Percentiles rank a stretch among this genome's conserved stretches.
phyloP scores from a whole-genome alignment of 2,329 filamentous ascomycete species.

The Thielaviopsis punctulata region DNA sequence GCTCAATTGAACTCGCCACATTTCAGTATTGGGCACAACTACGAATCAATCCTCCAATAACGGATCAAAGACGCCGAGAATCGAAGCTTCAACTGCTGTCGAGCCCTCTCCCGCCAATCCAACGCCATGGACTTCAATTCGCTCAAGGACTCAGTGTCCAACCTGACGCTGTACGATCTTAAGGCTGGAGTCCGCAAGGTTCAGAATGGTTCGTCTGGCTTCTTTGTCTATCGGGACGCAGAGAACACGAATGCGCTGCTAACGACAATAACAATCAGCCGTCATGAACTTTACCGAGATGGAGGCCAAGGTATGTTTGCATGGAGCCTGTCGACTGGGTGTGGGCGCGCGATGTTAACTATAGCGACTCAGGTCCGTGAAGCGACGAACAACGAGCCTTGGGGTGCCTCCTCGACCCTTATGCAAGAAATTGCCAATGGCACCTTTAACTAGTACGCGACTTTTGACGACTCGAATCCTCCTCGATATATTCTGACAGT shows the following conservation, averaged over 20 bases:
- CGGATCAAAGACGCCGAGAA: too few relatives aligned
- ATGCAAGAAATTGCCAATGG: constrained; percentile 98
- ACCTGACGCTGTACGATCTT: constrained; percentile 84
- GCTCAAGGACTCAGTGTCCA: constrained; percentile 73
- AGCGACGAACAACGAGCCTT: constrained; percentile 97
- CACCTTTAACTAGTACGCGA: constrained; percentile 86
- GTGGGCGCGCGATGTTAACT: neutral
- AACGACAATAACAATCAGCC: constrained; percentile 33
- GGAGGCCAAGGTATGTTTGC: constrained; percentile 45
- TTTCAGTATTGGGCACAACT: too few relatives aligned
- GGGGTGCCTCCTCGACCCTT: constrained; percentile 66
- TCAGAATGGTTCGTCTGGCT: constrained; percentile 64
- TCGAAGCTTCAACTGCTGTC: too few relatives aligned
- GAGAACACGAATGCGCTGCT: constrained; percentile 14
- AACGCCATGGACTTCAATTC: constrained; percentile 66
- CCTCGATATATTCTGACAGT: neutral
- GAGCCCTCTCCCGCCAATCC: neutral
- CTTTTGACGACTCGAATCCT: neutral
- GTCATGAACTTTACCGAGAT: constrained; percentile 98
- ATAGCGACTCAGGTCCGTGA: constrained; percentile 55
- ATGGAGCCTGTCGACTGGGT: neutral
- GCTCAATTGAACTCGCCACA: too few relatives aligned
- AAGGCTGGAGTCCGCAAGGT: constrained; percentile 91
- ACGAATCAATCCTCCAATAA: too few relatives aligned
- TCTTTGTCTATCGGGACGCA: neutral